Base-by-base conservation (phyloP, 257 asterid genomes). In the Lantana camara region DNA sequence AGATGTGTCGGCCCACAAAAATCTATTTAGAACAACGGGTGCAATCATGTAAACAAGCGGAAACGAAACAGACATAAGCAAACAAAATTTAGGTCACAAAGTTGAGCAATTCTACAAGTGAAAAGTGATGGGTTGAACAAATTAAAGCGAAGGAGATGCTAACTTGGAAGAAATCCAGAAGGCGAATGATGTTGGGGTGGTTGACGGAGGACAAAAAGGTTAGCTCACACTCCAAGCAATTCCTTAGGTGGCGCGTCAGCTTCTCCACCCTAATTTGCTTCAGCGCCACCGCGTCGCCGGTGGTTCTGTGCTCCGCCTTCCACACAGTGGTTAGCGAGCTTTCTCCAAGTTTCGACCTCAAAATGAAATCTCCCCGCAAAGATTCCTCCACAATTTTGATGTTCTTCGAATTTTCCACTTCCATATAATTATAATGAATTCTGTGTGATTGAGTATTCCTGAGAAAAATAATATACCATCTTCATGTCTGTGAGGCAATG, bases 141-240 rank as follows among this genome's bases (percentile, higher is more conserved):
- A 11, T 41, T 21, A 7, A 53, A 37, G 40, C 32, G 57, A 27
- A 1, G 32, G 21, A n/a, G 51, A 34, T 34, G 42, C 37, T 46
- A 60, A 83, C 90, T 81, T 71, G 32, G 64, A 75, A 74, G 54
- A 76, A 59, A 73, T 76, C 59, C 45, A 71, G 72, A 51, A 83
- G 90, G 61, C 81, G 83, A 70, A 83, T 61, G 77, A 80, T 80
- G 59, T 83, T 83, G 27, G 87, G 90, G 45, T 83, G 90, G 48
- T 69, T 69, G 60, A 83, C 83, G 55, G 87, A 75, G 70, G 82
- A 80, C 63, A 83, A 60, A 76, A 83, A 83, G 62, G 45, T 50
- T 55, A 80, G 67, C 72, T 80, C 83, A 38, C 83, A 83, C 27
- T 80, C 85, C 50, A 83, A 77, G 75, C 82, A 80, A 59, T 71